Base-by-base conservation (phyloP, 2,329 filamentous ascomycete genomes). In the Paecilomyces sp. region DNA sequence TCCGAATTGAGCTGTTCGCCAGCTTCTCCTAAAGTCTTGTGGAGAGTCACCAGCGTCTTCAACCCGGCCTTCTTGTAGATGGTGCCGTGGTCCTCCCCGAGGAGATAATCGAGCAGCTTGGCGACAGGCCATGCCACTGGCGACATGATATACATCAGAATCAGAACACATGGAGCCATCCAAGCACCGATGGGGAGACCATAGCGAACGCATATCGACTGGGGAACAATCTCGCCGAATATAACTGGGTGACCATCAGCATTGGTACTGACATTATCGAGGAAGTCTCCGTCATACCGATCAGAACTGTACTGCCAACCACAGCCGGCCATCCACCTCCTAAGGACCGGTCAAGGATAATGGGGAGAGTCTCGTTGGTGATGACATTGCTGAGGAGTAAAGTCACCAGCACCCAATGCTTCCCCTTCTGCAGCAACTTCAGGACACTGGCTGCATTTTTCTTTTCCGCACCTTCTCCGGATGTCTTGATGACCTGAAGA, bases 351-450 rank as follows among this genome's bases (percentile, higher is more conserved):
- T 99, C 94, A 57, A 99, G 84, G 11, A 99, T 91, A 63, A 99
- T 96, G 30, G 94, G 94, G 13, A 97, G 81, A 2, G 93, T 95
- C 77, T 97, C 94, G 75, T 99, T 97, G 65, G 95, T 96, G 68
- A 99, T 95, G 71, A 99, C 94, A 74, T 99, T 99, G 74, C 92
- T 92, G 59, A 99, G 81, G 7, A 99, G 83, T 28, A 99, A 79
- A 2, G 94, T 97, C 58, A 99, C 94, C 60, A 99, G 81, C 22
- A 99, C 93, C 94, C 94, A 99, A 76, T 99, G 94, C 75, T 99
- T 99, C 68, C 94, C 94, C 68, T 85, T 89, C 64, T 91, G 86
- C 59, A 99, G 78, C 30, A 99, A 80, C 52, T 86, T 82, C 66
- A 94, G 82, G 11, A 99, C 94, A 64, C 86, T 88, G 59, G 84